A percentile compares a stretch with the other conserved stretches of the same genome.
phyloP scores from a whole-genome alignment of 306 rosid genomes.

The Vigna mungo region DNA sequence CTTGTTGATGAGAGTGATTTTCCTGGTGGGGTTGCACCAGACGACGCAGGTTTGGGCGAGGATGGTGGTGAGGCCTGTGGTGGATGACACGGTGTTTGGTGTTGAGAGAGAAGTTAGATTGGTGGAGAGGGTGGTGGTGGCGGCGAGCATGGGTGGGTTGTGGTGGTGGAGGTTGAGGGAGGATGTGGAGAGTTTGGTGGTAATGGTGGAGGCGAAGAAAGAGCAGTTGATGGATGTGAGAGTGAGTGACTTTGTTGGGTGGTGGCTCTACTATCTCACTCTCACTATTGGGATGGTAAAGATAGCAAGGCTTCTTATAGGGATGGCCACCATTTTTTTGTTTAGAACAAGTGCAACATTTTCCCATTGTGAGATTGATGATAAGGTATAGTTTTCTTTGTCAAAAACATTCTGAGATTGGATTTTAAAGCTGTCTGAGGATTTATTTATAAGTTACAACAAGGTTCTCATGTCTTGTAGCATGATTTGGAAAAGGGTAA shows the following conservation, averaged over 20 bases:
- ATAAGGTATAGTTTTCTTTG: constrained; percentile 45
- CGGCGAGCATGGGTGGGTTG: constrained; percentile 58
- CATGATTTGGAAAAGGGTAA: too few relatives aligned
- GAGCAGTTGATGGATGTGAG: constrained; percentile 60
- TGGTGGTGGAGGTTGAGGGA: constrained; percentile 93
- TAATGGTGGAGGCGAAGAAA: constrained; percentile 62
- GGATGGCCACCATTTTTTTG: constrained; percentile 52
- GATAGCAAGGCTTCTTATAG: constrained; percentile 55
- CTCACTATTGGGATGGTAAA: constrained; percentile 73
- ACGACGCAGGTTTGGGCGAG: constrained; percentile 72
- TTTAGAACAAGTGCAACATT: constrained; percentile 40
- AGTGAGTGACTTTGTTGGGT: constrained; percentile 61
- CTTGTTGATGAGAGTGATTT: constrained; percentile 54
- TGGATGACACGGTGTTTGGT: constrained; percentile 76
- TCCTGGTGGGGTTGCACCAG: constrained; percentile 81
- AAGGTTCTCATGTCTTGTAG: too few relatives aligned
- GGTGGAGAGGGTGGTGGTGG: constrained; percentile 62
- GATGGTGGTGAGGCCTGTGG: constrained; percentile 85
- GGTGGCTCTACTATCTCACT: constrained; percentile 73
- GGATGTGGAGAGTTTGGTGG: constrained; percentile 71
- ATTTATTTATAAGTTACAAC: too few relatives aligned
- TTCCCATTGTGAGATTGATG: constrained; percentile 45
- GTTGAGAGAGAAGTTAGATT: constrained; percentile 55
- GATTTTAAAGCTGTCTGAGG: too few relatives aligned
- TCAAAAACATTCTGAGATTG: too few relatives aligned